Evolutionary conservation across 108 stramenopile genomes (phyloP).

Genomic region (Epithemia pelagica): DNA sequence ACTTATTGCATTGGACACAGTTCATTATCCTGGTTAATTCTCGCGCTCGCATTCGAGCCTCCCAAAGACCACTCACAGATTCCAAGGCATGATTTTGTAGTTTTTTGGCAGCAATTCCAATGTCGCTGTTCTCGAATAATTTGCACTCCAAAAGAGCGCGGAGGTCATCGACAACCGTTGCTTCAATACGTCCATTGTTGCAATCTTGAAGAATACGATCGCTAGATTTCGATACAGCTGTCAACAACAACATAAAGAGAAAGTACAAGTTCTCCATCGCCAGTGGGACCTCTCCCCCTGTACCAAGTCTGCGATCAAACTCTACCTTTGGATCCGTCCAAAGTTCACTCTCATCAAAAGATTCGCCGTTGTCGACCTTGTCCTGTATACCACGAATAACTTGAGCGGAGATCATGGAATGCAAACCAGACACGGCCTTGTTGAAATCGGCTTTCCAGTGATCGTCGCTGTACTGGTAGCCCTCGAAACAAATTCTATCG

Average conservation of each 20-base stretch:
- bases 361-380: conserved; percentile 46
- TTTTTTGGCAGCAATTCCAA: conserved; percentile 46
- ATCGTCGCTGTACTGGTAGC: conserved; percentile 62
- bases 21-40: conserved; percentile 93
- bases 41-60: conserved; percentile 78
- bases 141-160: conserved; percentile 43
- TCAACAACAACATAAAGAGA: conserved; percentile 84
- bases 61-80: conserved; percentile 52
- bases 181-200: conserved; percentile 45
- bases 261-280: conserved; percentile 93
- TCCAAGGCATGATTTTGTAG: conserved; percentile 53
- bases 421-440: conserved; percentile 78
- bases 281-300: conserved; percentile 68
- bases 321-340: conserved; percentile 74
- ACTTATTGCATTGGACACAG: conserved; percentile 98
- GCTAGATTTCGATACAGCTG: conserved; percentile 71
- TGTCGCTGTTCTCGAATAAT: conserved; percentile 45
- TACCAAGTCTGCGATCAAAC: conserved; percentile 62
- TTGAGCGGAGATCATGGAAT: conserved; percentile 77
- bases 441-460: conserved; percentile 90
- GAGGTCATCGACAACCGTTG: conserved; percentile 23
- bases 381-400: conserved; percentile 66
- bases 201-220: conserved; percentile 65
- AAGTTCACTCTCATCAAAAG: conserved; percentile 34
- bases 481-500: conserved; percentile 61